Conservation (phyloP, 306 rosid species). For the Corylus avellana region DNA sequence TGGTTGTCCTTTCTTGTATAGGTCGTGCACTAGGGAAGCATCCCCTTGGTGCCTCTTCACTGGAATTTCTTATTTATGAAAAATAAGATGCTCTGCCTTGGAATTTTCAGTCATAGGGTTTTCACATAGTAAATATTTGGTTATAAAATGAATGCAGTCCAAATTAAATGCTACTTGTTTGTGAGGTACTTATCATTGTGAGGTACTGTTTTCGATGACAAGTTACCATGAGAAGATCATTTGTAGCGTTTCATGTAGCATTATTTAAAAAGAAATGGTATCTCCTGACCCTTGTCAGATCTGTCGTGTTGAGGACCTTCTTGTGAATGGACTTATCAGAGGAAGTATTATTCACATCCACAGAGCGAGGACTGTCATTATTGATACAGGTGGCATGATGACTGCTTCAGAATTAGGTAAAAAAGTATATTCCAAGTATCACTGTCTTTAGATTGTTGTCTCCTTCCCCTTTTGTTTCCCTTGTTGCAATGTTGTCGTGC, state of each 20-base stretch:
- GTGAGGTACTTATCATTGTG: not conserved
- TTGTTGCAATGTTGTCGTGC: constrained; percentile 10
- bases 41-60: not conserved
- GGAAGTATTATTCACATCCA: constrained; percentile 97
- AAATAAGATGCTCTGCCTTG: not conserved
- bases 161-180: not conserved
- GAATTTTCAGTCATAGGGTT: not conserved
- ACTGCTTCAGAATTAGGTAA: constrained; percentile 86
- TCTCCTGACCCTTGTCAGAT: constrained; percentile 53
- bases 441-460: constrained; percentile 6
- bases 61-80: not conserved
- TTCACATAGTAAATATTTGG: not conserved
- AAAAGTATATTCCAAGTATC: constrained; percentile 14
- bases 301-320: constrained; percentile 98
- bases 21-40: not conserved
- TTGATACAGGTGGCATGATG: constrained; percentile 64
- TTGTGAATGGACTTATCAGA: constrained; percentile 77
- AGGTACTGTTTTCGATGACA: not conserved
- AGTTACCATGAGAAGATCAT: constrained; percentile 6
- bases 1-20: not conserved
- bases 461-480: constrained; percentile 23
- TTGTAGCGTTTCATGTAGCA: not conserved
- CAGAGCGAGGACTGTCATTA: constrained; percentile 92
- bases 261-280: constrained; percentile 20
- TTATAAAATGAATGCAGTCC: not conserved